Evolutionary conservation across 331 rosid genomes (phyloP).

Genomic region (Spiraea crenata): DNA sequence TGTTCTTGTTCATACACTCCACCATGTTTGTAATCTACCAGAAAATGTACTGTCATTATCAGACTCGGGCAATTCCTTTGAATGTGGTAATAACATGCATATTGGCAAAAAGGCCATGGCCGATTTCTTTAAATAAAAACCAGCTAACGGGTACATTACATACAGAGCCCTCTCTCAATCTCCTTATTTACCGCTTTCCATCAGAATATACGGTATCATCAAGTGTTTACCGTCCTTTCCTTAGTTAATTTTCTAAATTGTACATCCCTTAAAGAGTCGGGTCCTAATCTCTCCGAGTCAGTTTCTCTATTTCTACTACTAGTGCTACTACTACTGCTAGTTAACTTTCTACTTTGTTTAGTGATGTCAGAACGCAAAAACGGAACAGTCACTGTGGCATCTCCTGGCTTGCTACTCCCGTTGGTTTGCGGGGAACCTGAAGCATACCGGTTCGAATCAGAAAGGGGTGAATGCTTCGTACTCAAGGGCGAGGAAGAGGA

Average conservation of each 20-base stretch:
- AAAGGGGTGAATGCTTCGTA: conserved; percentile 48
- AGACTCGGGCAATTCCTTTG: too few species aligned
- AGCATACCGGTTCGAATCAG: conserved; percentile 49
- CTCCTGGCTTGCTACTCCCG: conserved; percentile 24
- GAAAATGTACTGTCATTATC: too few species aligned
- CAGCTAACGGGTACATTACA: conserved; percentile 29
- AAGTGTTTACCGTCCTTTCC: conserved; percentile 43
- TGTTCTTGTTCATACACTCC: too few species aligned
- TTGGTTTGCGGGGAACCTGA: conserved; percentile 37
- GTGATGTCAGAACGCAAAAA: conserved; percentile 53
- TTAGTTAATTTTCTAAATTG: conserved; percentile 46
- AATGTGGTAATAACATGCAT: too few species aligned
- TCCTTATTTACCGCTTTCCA: conserved; percentile 35
- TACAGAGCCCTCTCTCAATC: conserved; percentile 20
- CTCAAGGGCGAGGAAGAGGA: conserved; percentile 62
- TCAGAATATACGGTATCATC: conserved; percentile 25
- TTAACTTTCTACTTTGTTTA: conserved; percentile 49
- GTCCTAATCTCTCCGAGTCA: conserved; percentile 56
- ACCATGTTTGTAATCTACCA: too few species aligned
- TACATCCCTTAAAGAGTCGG: conserved; percentile 41
- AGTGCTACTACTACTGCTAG: conserved; percentile 41
- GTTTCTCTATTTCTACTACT: conserved; percentile 42
- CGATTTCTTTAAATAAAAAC: conserved; percentile 21
- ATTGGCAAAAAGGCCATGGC: conserved; percentile 24
- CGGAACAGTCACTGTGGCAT: conserved; percentile 25